phyloP scores from a whole-genome alignment of 116 monocot genomes.

The Thalassia testudinum region DNA sequence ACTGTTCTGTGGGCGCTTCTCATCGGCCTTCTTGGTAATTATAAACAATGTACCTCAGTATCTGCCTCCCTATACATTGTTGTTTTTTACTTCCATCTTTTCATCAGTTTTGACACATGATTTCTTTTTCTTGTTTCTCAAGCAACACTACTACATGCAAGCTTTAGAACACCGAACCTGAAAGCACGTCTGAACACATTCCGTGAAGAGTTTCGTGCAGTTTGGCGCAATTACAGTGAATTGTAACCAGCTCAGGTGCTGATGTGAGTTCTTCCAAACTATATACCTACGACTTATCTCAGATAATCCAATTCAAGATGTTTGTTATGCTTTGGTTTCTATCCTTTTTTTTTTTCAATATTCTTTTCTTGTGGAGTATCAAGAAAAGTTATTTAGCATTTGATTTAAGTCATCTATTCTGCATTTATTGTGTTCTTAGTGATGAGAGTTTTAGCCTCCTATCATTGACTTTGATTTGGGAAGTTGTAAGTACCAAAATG shows the following conservation, averaged over 20 bases:
- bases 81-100: neutral
- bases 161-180: constrained; percentile 89
- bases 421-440: no score
- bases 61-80: no score
- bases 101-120: no score
- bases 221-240: constrained; percentile 94
- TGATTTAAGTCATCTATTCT: no score
- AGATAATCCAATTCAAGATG: no score
- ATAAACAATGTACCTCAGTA: neutral
- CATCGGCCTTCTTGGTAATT: constrained; percentile 64
- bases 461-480: no score
- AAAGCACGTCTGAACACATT: constrained; percentile 97
- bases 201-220: constrained; percentile 93
- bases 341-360: no score
- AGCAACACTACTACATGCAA: constrained; percentile 85
- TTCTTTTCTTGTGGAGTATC: no score
- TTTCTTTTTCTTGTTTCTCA: neutral
- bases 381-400: no score
- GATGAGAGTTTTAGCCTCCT: no score
- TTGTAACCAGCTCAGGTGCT: constrained; percentile 14
- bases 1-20: constrained; percentile 84
- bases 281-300: neutral
- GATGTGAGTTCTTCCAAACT: neutral
- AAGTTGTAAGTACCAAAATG: no score
- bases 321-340: no score